These are phyloP conservation scores for Cryptosporidium viatorum DNA, from an alignment of 169 alveolate genomes.

Conservation along the genomic window DNA sequence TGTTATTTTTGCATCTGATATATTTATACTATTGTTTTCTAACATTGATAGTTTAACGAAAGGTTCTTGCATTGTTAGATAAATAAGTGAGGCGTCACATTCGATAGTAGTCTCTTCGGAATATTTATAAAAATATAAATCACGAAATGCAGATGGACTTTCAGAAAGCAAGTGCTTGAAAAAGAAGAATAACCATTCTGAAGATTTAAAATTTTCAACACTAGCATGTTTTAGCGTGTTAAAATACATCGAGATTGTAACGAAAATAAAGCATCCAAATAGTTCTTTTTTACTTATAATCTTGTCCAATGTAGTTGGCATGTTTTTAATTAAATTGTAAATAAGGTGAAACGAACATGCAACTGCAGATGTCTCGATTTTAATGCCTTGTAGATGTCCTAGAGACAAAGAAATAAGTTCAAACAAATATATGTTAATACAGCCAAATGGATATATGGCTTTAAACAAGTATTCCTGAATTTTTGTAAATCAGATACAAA, in stretches of 20 bases:
- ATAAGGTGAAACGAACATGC: slow-evolving; percentile 33
- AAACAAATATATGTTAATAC: slow-evolving; percentile 19
- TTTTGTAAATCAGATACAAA: not conserved
- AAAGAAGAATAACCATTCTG: slow-evolving; percentile 60
- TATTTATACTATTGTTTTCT: not conserved
- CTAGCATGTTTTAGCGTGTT: not conserved
- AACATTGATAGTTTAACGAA: slow-evolving; percentile 19
- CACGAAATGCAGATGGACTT: slow-evolving; percentile 14
- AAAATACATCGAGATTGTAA: slow-evolving; percentile 29
- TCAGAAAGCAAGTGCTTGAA: slow-evolving; percentile 19
- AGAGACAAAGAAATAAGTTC: slow-evolving; percentile 17
- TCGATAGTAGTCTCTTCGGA: slow-evolving; percentile 14
- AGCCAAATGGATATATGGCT: slow-evolving; percentile 49
- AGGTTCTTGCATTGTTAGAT: slow-evolving; percentile 50
- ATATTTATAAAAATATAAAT: slow-evolving; percentile 29
- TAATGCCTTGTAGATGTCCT: not conserved
- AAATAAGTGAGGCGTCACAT: slow-evolving; percentile 51
- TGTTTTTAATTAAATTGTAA: slow-evolving; percentile 38
- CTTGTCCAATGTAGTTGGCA: not conserved
- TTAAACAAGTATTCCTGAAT: slow-evolving; percentile 28
- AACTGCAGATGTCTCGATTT: slow-evolving; percentile 7
- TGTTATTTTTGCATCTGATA: slow-evolving; percentile 32
- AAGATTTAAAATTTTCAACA: slow-evolving; percentile 1
- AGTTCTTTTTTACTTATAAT: slow-evolving; percentile 25
- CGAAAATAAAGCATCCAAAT: slow-evolving; percentile 39